Base-by-base conservation (phyloP, 306 rosid genomes). In the Lupinus albus region DNA sequence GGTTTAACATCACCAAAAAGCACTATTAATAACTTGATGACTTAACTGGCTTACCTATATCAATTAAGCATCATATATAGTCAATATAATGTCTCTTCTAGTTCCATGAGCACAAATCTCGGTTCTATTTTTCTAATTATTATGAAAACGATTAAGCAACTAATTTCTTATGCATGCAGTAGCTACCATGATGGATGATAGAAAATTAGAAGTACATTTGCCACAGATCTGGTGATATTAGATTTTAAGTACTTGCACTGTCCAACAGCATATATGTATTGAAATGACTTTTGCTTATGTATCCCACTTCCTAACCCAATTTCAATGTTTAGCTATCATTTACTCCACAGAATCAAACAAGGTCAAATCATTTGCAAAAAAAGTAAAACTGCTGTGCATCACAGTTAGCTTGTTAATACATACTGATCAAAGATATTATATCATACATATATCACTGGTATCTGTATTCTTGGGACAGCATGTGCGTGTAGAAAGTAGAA, bases 291-390 rank as follows among this genome's bases (percentile, higher is more conserved):
- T 12, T n/a, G 42, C 14, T 20, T 52, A 42, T 8, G 14, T 38
- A 14, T 41, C 14, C 14, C 33, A 7, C 36, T 52, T 53, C 32
- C 53, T 1, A 7, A 6, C 2, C 28, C 30, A 53, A 21, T 38
- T 52, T 18, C 12, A 36, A 67, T 42, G 65, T 44, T 42, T 55
- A 44, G 33, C 65, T 55, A 15, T 58, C 59, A 46, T 48, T 59
- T 42, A 70, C 16, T 20, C 18, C 15, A 33, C 60, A 70, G 67
- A 30, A 20, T 39, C 39, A 32, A 58, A 35, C 49, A 59, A 28
- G 16, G 13, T 11, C n/a, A 55, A 59, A 53, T 14, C 44, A 25
- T 44, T 61, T 4, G 5, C 8, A 46, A 47, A 46, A 21, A 25
- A 4, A 2, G 30, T 12, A 17, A 30, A 46, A 17, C 11, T 47